Evolutionary conservation across 2,329 filamentous ascomycete species (phyloP).

Genomic region (Aspergillus fumigatus): DNA sequence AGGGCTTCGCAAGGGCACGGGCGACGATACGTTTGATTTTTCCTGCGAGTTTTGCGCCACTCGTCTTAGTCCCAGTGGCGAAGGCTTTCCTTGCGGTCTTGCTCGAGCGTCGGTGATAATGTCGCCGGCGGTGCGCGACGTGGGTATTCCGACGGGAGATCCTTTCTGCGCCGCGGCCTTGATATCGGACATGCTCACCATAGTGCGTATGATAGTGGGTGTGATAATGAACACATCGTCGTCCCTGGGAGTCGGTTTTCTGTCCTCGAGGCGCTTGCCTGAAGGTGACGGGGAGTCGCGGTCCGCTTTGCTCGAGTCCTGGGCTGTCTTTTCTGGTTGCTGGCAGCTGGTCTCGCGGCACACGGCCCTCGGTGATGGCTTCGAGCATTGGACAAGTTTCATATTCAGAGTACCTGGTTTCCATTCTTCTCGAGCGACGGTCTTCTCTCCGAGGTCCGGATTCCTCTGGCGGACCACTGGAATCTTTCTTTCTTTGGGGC

Average conservation of each 20-base stretch:
- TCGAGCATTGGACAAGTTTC: slow-evolving; percentile 33
- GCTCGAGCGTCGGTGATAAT: slow-evolving; percentile 24
- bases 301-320: slow-evolving; percentile 23
- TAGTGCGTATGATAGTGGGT: slow-evolving; percentile 41
- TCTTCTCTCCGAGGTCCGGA: slow-evolving; percentile 16
- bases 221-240: slow-evolving; percentile 36
- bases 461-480: slow-evolving; percentile 4
- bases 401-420: slow-evolving; percentile 30
- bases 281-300: slow-evolving; percentile 8
- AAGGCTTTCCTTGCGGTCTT: slow-evolving; percentile 23
- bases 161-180: slow-evolving; percentile 13
- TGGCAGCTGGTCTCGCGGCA: slow-evolving; percentile 19
- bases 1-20: slow-evolving; percentile 15
- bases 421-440: slow-evolving; percentile 24
- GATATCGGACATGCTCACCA: slow-evolving; percentile 28
- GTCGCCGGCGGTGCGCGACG: slow-evolving; percentile 19
- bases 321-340: slow-evolving; percentile 14
- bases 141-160: slow-evolving; percentile 12
- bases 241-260: slow-evolving; percentile 13
- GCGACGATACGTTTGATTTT: slow-evolving; percentile 20
- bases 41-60: slow-evolving; percentile 18
- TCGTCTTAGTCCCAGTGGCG: slow-evolving; percentile 24
- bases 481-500: slow-evolving; percentile 16
- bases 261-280: slow-evolving; percentile 11
- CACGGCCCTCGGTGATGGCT: slow-evolving; percentile 23